These are phyloP conservation scores for Nemania abortiva DNA, from an alignment of 2,329 filamentous ascomycete genomes.

Conservation along the genomic window DNA sequence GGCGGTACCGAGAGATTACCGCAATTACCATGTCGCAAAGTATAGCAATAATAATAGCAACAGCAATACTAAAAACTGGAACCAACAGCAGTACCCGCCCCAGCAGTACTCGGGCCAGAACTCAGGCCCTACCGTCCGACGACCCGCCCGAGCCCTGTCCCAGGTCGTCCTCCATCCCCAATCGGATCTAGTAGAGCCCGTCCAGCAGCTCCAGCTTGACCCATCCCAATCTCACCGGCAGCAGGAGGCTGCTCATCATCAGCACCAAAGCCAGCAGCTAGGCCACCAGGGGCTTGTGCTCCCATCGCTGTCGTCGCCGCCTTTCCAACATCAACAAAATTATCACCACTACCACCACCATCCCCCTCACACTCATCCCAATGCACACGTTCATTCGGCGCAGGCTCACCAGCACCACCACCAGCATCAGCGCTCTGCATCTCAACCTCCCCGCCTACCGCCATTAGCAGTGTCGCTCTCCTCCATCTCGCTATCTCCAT, in stretches of 20 bases:
- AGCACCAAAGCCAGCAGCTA: constrained; percentile 10
- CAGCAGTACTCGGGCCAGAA: not conserved
- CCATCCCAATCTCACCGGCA: constrained; percentile 35
- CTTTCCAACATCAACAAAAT: constrained; percentile 12
- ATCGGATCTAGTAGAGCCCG: constrained; percentile 30
- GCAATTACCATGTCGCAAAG: not conserved
- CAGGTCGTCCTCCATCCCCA: constrained; percentile 28
- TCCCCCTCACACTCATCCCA: constrained; percentile 14
- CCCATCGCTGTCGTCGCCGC: not conserved
- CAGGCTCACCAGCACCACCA: not conserved
- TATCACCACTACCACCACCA: constrained; percentile 7
- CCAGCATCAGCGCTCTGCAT: constrained; percentile 21
- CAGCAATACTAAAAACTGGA: constrained; percentile 1
- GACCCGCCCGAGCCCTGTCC: constrained; percentile 27
- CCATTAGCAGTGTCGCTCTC: constrained; percentile 34
- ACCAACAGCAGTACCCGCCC: constrained; percentile 3
- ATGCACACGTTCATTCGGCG: constrained; percentile 6
- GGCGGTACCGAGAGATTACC: not conserved
- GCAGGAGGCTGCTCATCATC: not conserved
- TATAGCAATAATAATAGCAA: constrained; percentile 1
- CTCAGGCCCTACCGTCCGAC: constrained; percentile 15
- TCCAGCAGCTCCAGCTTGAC: constrained; percentile 31
- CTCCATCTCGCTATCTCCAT: constrained; percentile 34
- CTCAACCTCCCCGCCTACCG: constrained; percentile 40
- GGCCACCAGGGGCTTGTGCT: constrained; percentile 13